Percentiles rank a stretch among this genome's conserved stretches.
Conservation (phyloP, 768 basidiomycete genomes). For the Trametes meyenii region DNA sequence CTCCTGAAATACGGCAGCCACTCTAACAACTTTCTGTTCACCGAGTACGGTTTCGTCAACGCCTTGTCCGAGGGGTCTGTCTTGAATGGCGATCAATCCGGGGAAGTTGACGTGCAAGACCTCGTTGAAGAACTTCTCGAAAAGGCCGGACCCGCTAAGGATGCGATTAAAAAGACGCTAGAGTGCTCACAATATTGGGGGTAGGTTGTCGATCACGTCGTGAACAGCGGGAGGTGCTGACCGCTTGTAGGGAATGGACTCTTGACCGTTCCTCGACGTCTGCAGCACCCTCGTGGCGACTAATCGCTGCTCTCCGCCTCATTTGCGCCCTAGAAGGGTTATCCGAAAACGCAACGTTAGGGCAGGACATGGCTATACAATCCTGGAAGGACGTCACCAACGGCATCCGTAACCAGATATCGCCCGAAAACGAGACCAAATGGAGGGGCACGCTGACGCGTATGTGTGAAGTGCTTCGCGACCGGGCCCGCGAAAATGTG, state of each 20-base stretch:
- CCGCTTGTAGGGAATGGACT: constrained; percentile 70
- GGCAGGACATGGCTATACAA: constrained; percentile 35
- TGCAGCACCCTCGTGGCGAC: constrained; percentile 78
- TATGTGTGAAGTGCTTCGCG: constrained; percentile 46
- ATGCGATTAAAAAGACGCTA: constrained; percentile 56
- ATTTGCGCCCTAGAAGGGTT: constrained; percentile 48
- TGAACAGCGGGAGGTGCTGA: background rate
- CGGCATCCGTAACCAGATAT: constrained; percentile 31
- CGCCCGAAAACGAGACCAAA: constrained; percentile 32
- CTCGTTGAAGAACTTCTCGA: constrained; percentile 55
- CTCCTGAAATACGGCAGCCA: constrained; percentile 81
- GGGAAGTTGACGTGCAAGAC: constrained; percentile 67
- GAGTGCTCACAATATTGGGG: constrained; percentile 79
- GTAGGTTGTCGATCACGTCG: constrained; percentile 44
- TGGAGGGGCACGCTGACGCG: constrained; percentile 40
- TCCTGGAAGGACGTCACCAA: constrained; percentile 58
- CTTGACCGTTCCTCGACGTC: constrained; percentile 62
- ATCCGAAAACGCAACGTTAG: constrained; percentile 28
- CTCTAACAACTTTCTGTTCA: constrained; percentile 73
- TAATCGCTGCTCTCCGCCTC: constrained; percentile 73
- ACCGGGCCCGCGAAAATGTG: constrained; percentile 40
- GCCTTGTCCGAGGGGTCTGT: constrained; percentile 33
- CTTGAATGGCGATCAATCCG: constrained; percentile 36
- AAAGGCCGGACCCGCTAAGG: constrained; percentile 41
- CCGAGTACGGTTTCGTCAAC: constrained; percentile 90